phyloP scores from a whole-genome alignment of 1,284 basidiomycete genomes.

The Hortiboletus rubellus region DNA sequence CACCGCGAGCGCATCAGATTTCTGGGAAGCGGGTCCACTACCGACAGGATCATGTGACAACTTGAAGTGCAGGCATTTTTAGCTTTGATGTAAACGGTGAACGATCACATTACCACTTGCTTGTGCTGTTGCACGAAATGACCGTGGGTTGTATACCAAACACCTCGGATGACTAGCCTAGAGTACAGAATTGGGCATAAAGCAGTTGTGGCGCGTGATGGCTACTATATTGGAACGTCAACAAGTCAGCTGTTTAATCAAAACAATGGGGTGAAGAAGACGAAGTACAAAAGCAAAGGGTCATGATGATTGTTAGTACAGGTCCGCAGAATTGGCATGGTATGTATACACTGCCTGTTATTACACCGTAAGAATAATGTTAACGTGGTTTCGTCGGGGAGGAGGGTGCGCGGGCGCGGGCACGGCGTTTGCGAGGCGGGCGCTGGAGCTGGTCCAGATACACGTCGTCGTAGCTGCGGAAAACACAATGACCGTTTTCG shows the following conservation, averaged over 20 bases:
- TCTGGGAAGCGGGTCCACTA: background rate
- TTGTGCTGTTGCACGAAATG: background rate
- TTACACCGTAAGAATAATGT: conserved; percentile 7
- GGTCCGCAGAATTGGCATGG: background rate
- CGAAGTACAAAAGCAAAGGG: conserved; percentile 1
- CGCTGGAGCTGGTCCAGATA: conserved; percentile 45
- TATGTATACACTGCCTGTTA: conserved; percentile 17
- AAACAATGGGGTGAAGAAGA: conserved; percentile 14
- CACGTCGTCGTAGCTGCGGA: conserved; percentile 64
- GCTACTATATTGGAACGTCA: conserved; percentile 4
- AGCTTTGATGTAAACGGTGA: conserved; percentile 1
- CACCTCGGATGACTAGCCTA: conserved; percentile 5
- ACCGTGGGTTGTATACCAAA: background rate
- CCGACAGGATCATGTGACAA: background rate
- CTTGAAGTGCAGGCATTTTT: background rate
- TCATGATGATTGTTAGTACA: conserved; percentile 21
- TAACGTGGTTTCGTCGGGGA: conserved; percentile 27
- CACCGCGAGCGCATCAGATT: conserved; percentile 10
- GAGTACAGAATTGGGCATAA: conserved; percentile 9
- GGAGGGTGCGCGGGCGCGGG: conserved; percentile 20
- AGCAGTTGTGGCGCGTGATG: conserved; percentile 3
- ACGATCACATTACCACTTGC: background rate
- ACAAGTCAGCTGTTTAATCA: conserved; percentile 13
- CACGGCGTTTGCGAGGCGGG: conserved; percentile 38
- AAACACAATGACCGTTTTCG: conserved; percentile 46